Evolutionary conservation across 2,329 filamentous ascomycete species (phyloP), one percentile per base, ranked within the genome.

Genomic region (Aspergillus pseudoviridinutans): DNA sequence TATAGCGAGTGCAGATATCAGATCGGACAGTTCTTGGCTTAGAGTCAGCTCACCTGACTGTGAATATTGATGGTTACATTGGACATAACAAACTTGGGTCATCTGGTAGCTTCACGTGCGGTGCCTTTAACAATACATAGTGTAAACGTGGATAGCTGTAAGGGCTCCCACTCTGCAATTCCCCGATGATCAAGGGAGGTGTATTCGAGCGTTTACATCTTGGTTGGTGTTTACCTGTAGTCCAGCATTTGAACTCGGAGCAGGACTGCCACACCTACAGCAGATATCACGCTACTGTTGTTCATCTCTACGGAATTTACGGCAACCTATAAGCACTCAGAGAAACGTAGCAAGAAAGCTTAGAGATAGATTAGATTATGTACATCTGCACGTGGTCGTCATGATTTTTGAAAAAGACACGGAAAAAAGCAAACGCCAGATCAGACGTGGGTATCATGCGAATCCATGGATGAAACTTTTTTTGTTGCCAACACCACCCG

Each of bases 391-490:
- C 32, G 32, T 17, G 32, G 32, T n/a, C 14, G 32, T 38, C 14
- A 38, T 38, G 14, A 38, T 17, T 10, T 4, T 17, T 53, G 3
- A 9, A 25, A n/a, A 44, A 46, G 27, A 29, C 27, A 53, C 5
- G 14, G 4, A 35, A 47, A 47, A 38, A 49, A n/a, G 49, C 5
- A 42, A 54, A 59, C 56, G 58, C 58, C 35, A 41, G 14, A 38
- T 7, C 29, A 17, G 50, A 52, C n/a, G 32, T 29, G 50, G 35
- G 29, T 27, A 29, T 52, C 44, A 27, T 47, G 22, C 4, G 17
- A n/a, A 38, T 38, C 22, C n/a, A 32, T 51, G 29, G 24, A 52
- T 9, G 10, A 28, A 44, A 41, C 17, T 32, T 42, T 42, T 41
- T 29, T 46, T n/a, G 51, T 10, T 10, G 5, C 38, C 42, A 14